phyloP scores from a whole-genome alignment of 345 rosid genomes.

The Salix caprea region DNA sequence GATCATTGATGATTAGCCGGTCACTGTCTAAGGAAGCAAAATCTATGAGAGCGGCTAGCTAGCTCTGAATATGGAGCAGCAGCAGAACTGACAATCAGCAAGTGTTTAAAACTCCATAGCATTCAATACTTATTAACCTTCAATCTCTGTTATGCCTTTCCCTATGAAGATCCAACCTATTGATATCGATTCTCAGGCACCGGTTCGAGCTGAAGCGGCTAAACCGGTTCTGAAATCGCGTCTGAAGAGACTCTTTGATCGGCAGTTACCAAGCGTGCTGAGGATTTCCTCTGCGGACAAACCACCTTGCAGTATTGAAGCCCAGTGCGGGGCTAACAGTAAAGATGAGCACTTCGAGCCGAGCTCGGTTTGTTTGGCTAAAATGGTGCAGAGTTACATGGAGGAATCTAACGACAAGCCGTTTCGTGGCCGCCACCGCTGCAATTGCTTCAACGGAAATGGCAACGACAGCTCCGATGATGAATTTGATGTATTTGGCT shows the following conservation, averaged over 20 bases:
- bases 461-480: slow-evolving; percentile 76
- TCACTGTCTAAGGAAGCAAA: slow-evolving; percentile 3
- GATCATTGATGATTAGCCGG: not conserved
- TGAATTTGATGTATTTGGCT: slow-evolving; percentile 55
- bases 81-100: not conserved
- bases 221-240: slow-evolving; percentile 28
- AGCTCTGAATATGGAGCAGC: slow-evolving; percentile 12
- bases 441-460: slow-evolving; percentile 92
- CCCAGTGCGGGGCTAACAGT: slow-evolving; percentile 6
- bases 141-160: not conserved
- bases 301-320: not conserved
- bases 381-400: slow-evolving; percentile 86
- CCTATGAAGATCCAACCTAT: slow-evolving; percentile 34
- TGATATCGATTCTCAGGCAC: slow-evolving; percentile 18
- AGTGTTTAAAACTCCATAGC: not conserved
- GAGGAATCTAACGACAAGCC: slow-evolving; percentile 78
- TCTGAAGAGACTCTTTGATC: slow-evolving; percentile 27
- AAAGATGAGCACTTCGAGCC: slow-evolving; percentile 69
- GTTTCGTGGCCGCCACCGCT: slow-evolving; percentile 65
- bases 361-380: slow-evolving; percentile 74
- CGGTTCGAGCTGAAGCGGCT: slow-evolving; percentile 13
- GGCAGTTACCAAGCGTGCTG: slow-evolving; percentile 21
- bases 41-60: not conserved
- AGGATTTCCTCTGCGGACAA: slow-evolving; percentile 25
- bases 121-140: not conserved